Base-by-base conservation (phyloP, 768 basidiomycete species). In the Crucibulum laeve region DNA sequence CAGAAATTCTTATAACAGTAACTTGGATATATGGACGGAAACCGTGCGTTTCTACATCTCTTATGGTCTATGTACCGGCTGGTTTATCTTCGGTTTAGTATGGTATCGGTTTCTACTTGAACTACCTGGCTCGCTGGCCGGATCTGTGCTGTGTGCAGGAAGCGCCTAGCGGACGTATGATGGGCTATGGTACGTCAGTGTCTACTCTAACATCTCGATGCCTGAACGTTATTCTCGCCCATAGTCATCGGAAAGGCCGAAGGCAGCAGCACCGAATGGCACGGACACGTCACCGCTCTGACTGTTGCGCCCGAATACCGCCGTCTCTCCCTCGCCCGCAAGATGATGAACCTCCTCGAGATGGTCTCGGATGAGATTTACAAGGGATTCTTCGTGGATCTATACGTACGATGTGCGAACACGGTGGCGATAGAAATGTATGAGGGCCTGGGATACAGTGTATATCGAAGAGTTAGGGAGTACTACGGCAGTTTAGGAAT, bases 1-100 rank as follows among this genome's bases (percentile, higher is more conserved):
- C 30, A 10, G 23, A n/a, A 17, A 18, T 37, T 36, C 45, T 44
- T 36, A 5, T 40, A 38, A 1, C 62, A 92, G 91, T 48, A 98
- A 99, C 65, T 68, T 95, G 57, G 95, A 98, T 62, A 71, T 93
- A 35, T 97, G 91, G 91, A 97, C 96, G 35, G 95, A 98, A 67
- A 98, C 96, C 17, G 94, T 92, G 54, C 57, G 83, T 67, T 33
- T 35, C 11, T 23, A 24, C 2, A 10, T 28, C 10, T 25, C 10
- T 42, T 11, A 36, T 46, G 30, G 11, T 25, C 18, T 8, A 25
- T 15, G n/a, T 37, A 43, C 40, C n/a, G 19, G 19, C 35, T 47
- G 14, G 25, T 19, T 23, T 38, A 15, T 36, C 1, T 2, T 10
- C 18, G 10, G 14, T 23, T 14, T 49, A 94, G 89, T 97, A 93